Evolutionary conservation across 2,329 filamentous ascomycete species (phyloP).

Genomic region (Paracorniculantispora psalliotae): DNA sequence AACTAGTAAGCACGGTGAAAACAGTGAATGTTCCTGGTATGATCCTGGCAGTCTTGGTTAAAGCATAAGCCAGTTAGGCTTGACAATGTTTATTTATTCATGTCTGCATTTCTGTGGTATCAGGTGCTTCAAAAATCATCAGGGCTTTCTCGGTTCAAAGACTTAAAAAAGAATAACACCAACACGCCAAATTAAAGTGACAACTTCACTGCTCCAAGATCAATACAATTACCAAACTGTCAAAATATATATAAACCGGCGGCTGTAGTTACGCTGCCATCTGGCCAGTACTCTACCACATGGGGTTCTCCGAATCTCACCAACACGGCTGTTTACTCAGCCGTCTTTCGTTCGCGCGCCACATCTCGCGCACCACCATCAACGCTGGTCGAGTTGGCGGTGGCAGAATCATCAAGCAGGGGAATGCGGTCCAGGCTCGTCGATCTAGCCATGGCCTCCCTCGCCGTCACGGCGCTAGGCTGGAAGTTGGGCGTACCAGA

Average conservation of each 20-base stretch:
- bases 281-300: not conserved
- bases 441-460: constrained; percentile 19
- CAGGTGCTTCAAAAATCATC: not conserved
- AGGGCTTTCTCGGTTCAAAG: not conserved
- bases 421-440: constrained; percentile 51
- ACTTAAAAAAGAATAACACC: not conserved
- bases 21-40: too few species aligned
- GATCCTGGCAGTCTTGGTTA: not conserved
- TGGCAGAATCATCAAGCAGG: constrained; percentile 44
- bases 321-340: not conserved
- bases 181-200: not conserved
- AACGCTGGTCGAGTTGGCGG: constrained; percentile 34
- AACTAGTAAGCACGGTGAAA: too few species aligned
- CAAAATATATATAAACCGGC: not conserved
- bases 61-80: not conserved
- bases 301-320: not conserved
- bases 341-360: constrained; percentile 42
- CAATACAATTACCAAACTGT: not conserved
- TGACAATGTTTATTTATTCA: not conserved
- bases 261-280: not conserved
- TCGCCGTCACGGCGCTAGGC: constrained; percentile 10
- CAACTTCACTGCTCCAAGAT: not conserved
- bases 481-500: constrained; percentile 11
- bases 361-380: constrained; percentile 42
- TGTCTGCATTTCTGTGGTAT: constrained; percentile 8